Evolutionary conservation across 805 yeast genomes (phyloP), one percentile per base, ranked within the genome.

Genomic region (Sugiyamaella chiloensis): DNA sequence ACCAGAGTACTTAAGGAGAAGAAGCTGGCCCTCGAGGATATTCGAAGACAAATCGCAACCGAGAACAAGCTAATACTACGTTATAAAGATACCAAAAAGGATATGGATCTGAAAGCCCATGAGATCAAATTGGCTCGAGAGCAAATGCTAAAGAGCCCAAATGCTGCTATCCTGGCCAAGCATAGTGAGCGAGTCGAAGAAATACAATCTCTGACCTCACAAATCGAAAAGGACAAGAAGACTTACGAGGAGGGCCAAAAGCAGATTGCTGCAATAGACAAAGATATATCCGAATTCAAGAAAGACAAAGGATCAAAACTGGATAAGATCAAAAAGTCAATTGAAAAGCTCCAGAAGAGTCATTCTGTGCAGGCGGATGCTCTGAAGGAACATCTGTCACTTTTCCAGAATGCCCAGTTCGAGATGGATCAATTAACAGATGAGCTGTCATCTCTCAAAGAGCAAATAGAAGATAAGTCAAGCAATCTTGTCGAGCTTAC

Each of bases 211-310:
- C 67, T 85, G 19, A 60, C 67, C 16, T 56, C 59, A 3, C 61
- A 66, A 19, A 72, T 82, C 3, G 45, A 54, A 1, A 64, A 64
- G 5, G 71, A 74, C 14, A 60, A 68, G 16, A 53, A 59, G 2
- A 57, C 63, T 12, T 62, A 70, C 3, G 45, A 55, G 1, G 58
- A 56, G 2, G 71, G 70, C 32, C 62, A 69, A 26, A 49, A 48
- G 0, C 85, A 82, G 24, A 75, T 86, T 9, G 54, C 58, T 2
- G 61, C 61, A 5, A 81, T 86, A 45, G 86, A 85, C 59, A 75
- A 70, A 14, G 98, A 93, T 62, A 86, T 89, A 70, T 72, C 75
- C 44, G 98, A 93, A 58, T 91, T 89, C 62, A 79, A 77, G 50
- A 70, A 69, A 37, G 85, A 95, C 62, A 90, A 89, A 56, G 87